Base-by-base conservation (phyloP, 73 alveolate genomes). In the Blepharisma japonicum region DNA sequence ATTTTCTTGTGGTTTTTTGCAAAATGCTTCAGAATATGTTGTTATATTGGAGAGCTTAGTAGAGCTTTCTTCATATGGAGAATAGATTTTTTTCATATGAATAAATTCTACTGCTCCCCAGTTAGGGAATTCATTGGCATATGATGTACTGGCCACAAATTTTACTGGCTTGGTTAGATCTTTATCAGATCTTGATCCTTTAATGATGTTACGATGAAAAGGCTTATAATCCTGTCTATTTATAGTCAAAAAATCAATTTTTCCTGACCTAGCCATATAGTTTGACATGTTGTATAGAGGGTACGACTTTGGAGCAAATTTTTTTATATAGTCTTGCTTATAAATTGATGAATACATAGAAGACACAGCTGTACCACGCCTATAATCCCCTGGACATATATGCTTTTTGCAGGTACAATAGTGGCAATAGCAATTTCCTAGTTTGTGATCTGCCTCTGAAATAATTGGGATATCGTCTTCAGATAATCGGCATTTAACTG, bases 341-440 rank as follows among this genome's bases (percentile, higher is more conserved):
- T 61, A 61, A 61, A 61, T 61, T 61, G 74, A 61, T 8, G 38
- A 18, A 20, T 14, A 39, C 11, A 39, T 39, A 14, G 74, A 61
- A 14, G 14, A 14, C 4, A 61, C 18, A 1, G n/a, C 18, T 2
- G 2, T 39, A 9, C 49, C 74, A 8, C 23, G 39, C 2, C 14
- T 14, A 20, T 25, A 20, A 25, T 61, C 74, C 23, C 48, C 74
- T 2, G 74, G 74, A 5, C 74, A 61, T 9, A 18, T 61, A 25
- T 61, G 74, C 38, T 14, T 25, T 20, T 39, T 39, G 47, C 74
- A 61, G 46, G 74, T 61, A 5, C 74, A 61, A n/a, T 14, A 25
- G 23, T 61, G 74, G 46, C 74, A 61, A 25, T 61, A 61, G 4
- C 74, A 61, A 25, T 61, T n/a, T 9, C 74, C 74, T 20, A 39